Conservation (phyloP, 2,329 filamentous ascomycete genomes). For the Parasarocladium wereldwijsianum region DNA sequence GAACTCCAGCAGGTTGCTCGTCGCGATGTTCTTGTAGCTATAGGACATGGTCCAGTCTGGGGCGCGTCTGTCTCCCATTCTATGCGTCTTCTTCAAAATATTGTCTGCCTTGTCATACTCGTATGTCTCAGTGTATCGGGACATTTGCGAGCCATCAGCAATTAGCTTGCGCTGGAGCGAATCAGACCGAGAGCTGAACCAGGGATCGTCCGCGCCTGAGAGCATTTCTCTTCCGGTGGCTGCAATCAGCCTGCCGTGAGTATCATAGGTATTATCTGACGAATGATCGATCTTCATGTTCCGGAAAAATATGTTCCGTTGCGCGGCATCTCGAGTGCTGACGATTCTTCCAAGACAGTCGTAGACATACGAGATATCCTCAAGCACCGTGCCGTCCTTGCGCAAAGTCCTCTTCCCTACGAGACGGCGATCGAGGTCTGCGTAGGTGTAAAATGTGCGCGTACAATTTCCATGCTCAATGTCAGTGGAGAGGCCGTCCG, state of each 20-base stretch:
- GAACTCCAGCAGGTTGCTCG: conserved; percentile 1
- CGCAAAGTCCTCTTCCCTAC: no score
- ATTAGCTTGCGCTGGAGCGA: not conserved
- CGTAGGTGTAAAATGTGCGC: not conserved
- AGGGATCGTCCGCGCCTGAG: no score
- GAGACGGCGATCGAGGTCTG: not conserved
- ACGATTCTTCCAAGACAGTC: not conserved
- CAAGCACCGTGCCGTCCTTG: no score
- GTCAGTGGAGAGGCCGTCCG: not conserved
- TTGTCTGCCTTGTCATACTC: conserved; percentile 2
- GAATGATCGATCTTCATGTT: not conserved
- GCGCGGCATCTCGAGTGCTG: conserved; percentile 1
- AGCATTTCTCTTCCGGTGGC: conserved; percentile 1
- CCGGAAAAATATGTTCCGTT: conserved; percentile 2
- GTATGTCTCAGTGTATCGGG: conserved; percentile 1
- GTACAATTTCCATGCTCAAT: not conserved
- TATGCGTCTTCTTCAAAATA: not conserved
- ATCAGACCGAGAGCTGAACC: not conserved
- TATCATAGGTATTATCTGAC: conserved; percentile 1
- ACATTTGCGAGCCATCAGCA: conserved; percentile 1
- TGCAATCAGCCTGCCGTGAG: not conserved
- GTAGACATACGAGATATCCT: conserved; percentile 1
- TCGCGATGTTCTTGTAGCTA: not conserved
- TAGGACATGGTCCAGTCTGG: conserved; percentile 1
- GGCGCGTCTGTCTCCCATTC: not conserved